Base-by-base conservation (phyloP, 2,329 filamentous ascomycete species). In the Daldinia sp. region DNA sequence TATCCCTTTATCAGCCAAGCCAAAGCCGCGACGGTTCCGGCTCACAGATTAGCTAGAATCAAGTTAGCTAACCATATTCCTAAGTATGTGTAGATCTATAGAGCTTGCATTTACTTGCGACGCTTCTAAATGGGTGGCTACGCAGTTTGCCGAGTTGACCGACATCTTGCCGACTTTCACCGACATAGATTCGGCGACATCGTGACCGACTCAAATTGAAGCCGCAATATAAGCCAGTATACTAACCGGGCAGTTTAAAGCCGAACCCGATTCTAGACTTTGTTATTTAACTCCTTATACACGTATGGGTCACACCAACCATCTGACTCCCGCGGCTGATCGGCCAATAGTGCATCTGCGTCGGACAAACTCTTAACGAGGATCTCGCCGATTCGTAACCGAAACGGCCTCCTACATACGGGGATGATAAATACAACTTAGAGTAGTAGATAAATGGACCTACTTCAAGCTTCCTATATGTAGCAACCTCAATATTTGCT, bases 101-200 rank as follows among this genome's bases (percentile, higher is more conserved):
- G 13, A 10, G 23, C 23, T 5, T 28, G 20, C 33, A 18, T 4
- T 26, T 15, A 10, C 10, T 33, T 51, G 9, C 6, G 46, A 51
- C 33, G 4, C 9, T 7, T 3, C 3, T 18, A 6, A 15, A 18
- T 1, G 6, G 15, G 3, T 18, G 26, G 2, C 33, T 18, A 51
- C 26, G 46, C 9, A 12, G 46, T 51, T 51, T 15, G 46, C 46
- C 46, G 46, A 51, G 46, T 33, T 51, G 26, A 4, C 26, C 46
- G 26, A 51, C 2, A 3, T 33, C 46, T 51, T 33, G 46, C 46
- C 46, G 46, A 51, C 26, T 51, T 51, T 51, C 23, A 6, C 46
- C 46, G 46, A 33, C 12, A 51, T 28, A 23, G 46, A 12, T 28
- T 50, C 46, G 6, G 46, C n/a, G 15, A 46, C 4, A 20, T 26